Percentiles rank a stretch among this genome's conserved stretches.
Conservation (phyloP, 805 yeast genomes). For the Kluyveromyces lactis region DNA sequence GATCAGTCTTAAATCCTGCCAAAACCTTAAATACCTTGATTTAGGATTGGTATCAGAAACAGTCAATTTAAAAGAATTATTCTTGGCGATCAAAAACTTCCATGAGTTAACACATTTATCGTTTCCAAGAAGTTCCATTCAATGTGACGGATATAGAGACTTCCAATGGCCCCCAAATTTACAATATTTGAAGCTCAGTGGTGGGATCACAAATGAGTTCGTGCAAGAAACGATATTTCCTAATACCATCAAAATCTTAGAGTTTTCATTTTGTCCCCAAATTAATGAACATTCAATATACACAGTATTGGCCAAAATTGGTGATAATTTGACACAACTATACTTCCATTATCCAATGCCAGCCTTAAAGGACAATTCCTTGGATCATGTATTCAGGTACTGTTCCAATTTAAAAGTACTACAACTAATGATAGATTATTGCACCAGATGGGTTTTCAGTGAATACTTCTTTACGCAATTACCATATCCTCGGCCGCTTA, state of each 20-base stretch:
- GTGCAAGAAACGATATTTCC: conserved; percentile 68
- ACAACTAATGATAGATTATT: conserved; percentile 74
- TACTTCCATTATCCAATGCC: conserved; percentile 88
- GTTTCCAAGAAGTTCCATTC: conserved; percentile 82
- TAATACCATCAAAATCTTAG: conserved; percentile 54
- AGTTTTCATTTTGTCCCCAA: conserved; percentile 82
- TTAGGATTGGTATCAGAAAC: conserved; percentile 85
- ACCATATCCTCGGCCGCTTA: conserved; percentile 32
- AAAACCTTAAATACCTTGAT: conserved; percentile 56
- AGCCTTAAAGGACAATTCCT: conserved; percentile 52
- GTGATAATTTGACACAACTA: conserved; percentile 53
- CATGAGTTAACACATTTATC: conserved; percentile 62
- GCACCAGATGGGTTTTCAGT: conserved; percentile 39
- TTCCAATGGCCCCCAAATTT: conserved; percentile 72
- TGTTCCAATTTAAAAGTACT: conserved; percentile 66
- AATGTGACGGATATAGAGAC: conserved; percentile 43
- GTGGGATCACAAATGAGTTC: conserved; percentile 83
- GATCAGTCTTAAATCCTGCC: conserved; percentile 69
- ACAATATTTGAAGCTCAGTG: conserved; percentile 67
- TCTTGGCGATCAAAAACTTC: conserved; percentile 60
- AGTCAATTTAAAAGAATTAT: conserved; percentile 71
- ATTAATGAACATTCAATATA: conserved; percentile 59
- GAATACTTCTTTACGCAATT: conserved; percentile 36
- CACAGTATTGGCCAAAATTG: conserved; percentile 52
- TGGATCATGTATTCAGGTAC: conserved; percentile 63